A percentile compares a stretch with the other conserved stretches of the same genome.
Conservation (phyloP, 257 asterid species). For the Verbascum thapsus region DNA sequence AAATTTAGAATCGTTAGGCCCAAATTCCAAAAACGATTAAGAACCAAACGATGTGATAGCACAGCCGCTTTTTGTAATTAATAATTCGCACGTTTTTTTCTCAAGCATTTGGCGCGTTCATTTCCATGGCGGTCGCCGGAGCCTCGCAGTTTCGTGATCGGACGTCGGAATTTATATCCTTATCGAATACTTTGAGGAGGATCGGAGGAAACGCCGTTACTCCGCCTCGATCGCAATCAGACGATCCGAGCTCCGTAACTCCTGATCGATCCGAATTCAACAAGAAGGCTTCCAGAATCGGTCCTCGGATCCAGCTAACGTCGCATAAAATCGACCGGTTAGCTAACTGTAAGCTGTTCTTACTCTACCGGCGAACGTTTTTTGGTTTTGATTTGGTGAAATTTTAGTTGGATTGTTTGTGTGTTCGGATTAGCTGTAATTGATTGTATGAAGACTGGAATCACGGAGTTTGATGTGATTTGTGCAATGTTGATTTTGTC, state of each 20-base stretch:
- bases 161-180: constrained; percentile 58
- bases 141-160: constrained; percentile 63
- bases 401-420: not conserved
- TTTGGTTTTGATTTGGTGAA: constrained; percentile 18
- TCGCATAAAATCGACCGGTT: constrained; percentile 74
- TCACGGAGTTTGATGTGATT: constrained; percentile 14
- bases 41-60: constrained; percentile 21
- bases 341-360: constrained; percentile 50
- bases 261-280: constrained; percentile 76
- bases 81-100: constrained; percentile 12
- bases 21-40: not conserved
- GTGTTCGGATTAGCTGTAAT: constrained; percentile 8
- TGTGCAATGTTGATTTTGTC: not conserved
- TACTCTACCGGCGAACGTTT: not conserved
- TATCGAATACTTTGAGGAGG: constrained; percentile 52
- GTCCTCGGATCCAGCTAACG: constrained; percentile 74
- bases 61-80: constrained; percentile 24
- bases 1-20: not conserved
- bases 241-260: constrained; percentile 27
- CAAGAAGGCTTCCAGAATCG: constrained; percentile 68
- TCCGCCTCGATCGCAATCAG: constrained; percentile 33
- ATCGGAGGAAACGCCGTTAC: constrained; percentile 35
- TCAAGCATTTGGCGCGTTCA: constrained; percentile 16
- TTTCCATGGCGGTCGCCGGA: constrained; percentile 46
- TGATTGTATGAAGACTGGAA: constrained; percentile 14